These are phyloP conservation scores for Chondrus crispus DNA, from an alignment of 23 red algal genomes.

Conservation along the genomic window DNA sequence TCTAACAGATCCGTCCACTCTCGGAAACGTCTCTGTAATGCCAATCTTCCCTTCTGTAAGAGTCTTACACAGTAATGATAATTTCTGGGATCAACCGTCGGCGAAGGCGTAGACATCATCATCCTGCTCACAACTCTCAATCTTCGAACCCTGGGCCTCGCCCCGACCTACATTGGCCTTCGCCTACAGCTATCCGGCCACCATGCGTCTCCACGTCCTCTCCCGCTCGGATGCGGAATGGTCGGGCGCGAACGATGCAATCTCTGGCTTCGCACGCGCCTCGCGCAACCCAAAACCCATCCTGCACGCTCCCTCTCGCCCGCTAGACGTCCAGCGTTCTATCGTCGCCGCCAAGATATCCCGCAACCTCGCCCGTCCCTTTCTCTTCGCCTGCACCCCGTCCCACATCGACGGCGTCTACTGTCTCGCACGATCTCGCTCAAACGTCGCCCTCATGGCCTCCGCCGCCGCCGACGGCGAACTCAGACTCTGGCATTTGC, in stretches of 20 bases:
- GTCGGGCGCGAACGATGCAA: constrained; percentile 61
- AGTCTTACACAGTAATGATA: too few relatives aligned
- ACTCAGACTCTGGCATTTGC: constrained; percentile 83
- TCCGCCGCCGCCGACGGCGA: constrained; percentile 85
- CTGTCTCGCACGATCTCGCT: constrained; percentile 52
- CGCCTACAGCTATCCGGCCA: too few relatives aligned
- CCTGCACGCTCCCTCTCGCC: constrained; percentile 77
- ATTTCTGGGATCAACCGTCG: too few relatives aligned
- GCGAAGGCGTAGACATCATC: too few relatives aligned
- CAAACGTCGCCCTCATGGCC: constrained; percentile 43
- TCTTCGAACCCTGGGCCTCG: too few relatives aligned
- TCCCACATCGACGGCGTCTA: constrained; percentile 91
- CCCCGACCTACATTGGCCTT: too few relatives aligned
- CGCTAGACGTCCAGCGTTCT: constrained; percentile 81
- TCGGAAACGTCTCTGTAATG: too few relatives aligned
- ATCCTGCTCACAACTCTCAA: too few relatives aligned
- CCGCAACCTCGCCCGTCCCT: constrained; percentile 83
- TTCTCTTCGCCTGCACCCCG: constrained; percentile 68
- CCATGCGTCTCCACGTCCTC: constrained; percentile 85
- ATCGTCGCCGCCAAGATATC: constrained; percentile 89
- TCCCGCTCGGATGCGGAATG: constrained; percentile 87
- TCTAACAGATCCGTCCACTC: too few relatives aligned
- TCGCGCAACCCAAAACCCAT: constrained; percentile 48
- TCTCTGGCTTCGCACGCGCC: constrained; percentile 17
- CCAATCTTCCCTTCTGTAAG: too few relatives aligned